Conservation (phyloP, 495 filamentous ascomycete species). For the Penicillium nucicola region DNA sequence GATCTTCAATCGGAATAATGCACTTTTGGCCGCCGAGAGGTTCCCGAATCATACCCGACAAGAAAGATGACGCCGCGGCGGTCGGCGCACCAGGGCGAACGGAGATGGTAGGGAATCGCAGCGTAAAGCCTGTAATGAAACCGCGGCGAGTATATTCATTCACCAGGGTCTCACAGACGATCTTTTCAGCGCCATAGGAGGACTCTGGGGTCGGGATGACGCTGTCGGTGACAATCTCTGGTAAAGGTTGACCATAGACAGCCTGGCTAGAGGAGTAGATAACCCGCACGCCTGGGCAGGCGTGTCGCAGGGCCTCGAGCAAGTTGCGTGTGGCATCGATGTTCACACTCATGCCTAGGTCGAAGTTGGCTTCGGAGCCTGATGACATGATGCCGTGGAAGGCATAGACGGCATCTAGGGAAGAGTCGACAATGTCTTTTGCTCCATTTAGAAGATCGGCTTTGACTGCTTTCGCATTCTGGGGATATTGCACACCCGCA, state of each 20-base stretch:
- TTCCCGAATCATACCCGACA: conserved; percentile 67
- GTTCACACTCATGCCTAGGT: conserved; percentile 68
- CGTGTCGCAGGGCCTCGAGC: conserved; percentile 53
- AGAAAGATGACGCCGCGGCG: conserved; percentile 64
- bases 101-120: conserved; percentile 70
- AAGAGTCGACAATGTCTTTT: conserved; percentile 48
- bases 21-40: conserved; percentile 57
- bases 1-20: conserved; percentile 59
- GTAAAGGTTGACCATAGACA: conserved; percentile 54
- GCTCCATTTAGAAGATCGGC: conserved; percentile 55
- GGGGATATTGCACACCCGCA: conserved; percentile 44
- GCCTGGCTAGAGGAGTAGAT: conserved; percentile 59
- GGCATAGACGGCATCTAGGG: conserved; percentile 63
- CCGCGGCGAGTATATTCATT: conserved; percentile 69
- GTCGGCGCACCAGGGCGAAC: conserved; percentile 69
- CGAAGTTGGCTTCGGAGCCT: conserved; percentile 68
- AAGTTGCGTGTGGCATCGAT: conserved; percentile 63
- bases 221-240: conserved; percentile 47
- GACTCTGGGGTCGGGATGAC: conserved; percentile 64
- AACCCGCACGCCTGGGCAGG: conserved; percentile 56
- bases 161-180: conserved; percentile 67
- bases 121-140: conserved; percentile 59
- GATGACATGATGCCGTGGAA: conserved; percentile 84
- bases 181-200: conserved; percentile 72
- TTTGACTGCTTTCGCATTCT: conserved; percentile 50